Percentiles rank a stretch among this genome's conserved stretches.
Evolutionary conservation across 345 rosid species (phyloP).

Genomic region (Salix viminalis): DNA sequence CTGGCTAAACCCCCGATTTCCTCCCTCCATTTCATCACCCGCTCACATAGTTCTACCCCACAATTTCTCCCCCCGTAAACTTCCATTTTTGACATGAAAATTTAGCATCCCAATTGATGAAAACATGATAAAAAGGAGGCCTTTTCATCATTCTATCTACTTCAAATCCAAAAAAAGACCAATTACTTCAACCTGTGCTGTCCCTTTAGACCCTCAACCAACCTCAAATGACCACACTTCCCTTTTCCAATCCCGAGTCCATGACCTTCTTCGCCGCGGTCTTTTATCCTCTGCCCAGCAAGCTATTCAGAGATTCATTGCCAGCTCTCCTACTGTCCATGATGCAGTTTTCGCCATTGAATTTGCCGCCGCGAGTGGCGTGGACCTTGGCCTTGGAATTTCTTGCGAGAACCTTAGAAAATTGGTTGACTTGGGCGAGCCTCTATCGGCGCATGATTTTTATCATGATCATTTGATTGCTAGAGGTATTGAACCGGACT

Average conservation of each 20-base stretch:
- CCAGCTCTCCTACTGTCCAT: too few relatives aligned
- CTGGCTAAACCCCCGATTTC: neutral
- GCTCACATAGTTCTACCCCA: neutral
- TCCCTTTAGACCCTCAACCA: too few relatives aligned
- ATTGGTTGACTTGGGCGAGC: too few relatives aligned
- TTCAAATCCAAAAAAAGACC: too few relatives aligned
- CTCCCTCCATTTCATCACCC: neutral
- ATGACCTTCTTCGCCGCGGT: constrained; percentile 41
- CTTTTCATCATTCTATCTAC: too few relatives aligned
- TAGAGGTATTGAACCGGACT: constrained; percentile 40
- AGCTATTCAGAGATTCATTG: constrained; percentile 36
- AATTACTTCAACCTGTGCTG: too few relatives aligned
- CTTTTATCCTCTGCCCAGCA: constrained; percentile 37
- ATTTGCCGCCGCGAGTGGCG: too few relatives aligned
- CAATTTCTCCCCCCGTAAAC: neutral
- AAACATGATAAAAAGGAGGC: neutral
- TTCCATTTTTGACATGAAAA: neutral
- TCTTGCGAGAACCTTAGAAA: too few relatives aligned
- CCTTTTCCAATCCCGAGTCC: constrained; percentile 40
- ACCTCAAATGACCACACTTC: constrained; percentile 28
- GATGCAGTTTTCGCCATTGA: too few relatives aligned
- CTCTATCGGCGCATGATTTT: constrained; percentile 33
- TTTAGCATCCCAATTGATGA: neutral
- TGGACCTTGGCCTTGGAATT: too few relatives aligned
- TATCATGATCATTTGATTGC: constrained; percentile 32